Base-by-base conservation (phyloP, 1,284 basidiomycete species). In the Cutaneotrichosporon cavernicola region DNA sequence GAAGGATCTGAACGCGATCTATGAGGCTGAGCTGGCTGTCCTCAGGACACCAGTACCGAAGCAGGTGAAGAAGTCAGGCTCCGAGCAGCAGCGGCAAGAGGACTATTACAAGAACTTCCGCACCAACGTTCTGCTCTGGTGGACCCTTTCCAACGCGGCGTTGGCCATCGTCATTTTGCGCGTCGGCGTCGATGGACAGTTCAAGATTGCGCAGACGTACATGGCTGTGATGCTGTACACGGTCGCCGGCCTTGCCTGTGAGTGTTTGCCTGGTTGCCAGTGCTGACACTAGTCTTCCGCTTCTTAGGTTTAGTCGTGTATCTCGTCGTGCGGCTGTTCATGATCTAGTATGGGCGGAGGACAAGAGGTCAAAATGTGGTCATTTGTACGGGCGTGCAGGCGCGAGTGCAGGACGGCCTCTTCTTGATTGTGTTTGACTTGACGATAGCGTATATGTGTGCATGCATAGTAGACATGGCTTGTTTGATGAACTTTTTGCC, bases 41-140 rank as follows among this genome's bases (percentile, higher is more conserved):
- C 78, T 96, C 58, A 84, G 85, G 82, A 57, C 68, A 11, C 92
- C 92, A 79, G 84, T 90, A 40, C 89, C 89, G 0, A 90, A 90
- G 75, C 84, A 81, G 60, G 74, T 81, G 40, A 88, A 85, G 66
- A 84, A 84, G 21, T 34, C 50, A 21, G 56, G 36, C 49, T 76
- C 81, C n/a, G 81, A 84, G 68, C 90, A 89, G 31, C 81, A 86
- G 69, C 89, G 93, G 69, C 89, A 93, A 78, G 91, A 94, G 76
- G 94, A 97, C 81, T 93, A 91, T 77, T 96, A 95, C 78, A 81
- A 81, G 73, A 86, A 85, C 36, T 92, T 96, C 80, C 85, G 93
- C 70, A 96, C 93, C 2, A 96, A 95, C 67, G 83, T 87, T 13
- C 60, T 68, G 2, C 53, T 68, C 36, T 50, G 46, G 26, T 95